A percentile compares a stretch with the other conserved stretches of the same genome.
These are phyloP conservation scores for Fremontodendron californicum DNA, from an alignment of 345 rosid genomes.

Conservation along the genomic window DNA sequence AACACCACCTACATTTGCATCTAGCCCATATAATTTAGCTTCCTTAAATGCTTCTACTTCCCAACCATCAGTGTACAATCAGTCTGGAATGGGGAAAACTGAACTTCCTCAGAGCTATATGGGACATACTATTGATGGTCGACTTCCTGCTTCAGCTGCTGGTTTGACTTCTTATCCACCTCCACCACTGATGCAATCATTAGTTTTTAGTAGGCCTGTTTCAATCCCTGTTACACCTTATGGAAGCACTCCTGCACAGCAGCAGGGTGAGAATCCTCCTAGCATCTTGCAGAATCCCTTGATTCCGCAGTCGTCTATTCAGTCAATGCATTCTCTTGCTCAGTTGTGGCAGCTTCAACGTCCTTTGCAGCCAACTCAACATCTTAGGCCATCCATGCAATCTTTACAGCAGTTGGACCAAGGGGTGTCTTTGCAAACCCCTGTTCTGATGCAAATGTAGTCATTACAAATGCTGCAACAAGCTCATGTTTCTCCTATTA, in stretches of 20 bases:
- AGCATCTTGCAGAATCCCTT: constrained; percentile 48
- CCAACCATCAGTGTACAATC: constrained; percentile 57
- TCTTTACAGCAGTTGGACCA: constrained; percentile 60
- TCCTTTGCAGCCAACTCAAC: constrained; percentile 83
- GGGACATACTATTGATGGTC: constrained; percentile 43
- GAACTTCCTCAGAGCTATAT: constrained; percentile 53
- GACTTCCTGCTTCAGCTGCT: constrained; percentile 49
- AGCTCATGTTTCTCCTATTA: constrained; percentile 49
- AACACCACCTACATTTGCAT: constrained; percentile 76
- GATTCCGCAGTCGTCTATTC: constrained; percentile 46
- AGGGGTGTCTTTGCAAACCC: constrained; percentile 53
- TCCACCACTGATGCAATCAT: constrained; percentile 61
- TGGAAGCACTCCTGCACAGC: constrained; percentile 53
- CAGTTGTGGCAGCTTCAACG: constrained; percentile 82
- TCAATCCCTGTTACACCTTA: constrained; percentile 52
- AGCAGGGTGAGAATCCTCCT: constrained; percentile 55
- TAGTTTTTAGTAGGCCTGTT: constrained; percentile 61
- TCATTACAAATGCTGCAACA: constrained; percentile 68
- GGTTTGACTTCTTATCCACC: constrained; percentile 61
- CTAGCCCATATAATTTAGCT: constrained; percentile 61
- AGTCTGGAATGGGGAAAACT: constrained; percentile 42
- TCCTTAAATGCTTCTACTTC: constrained; percentile 54
- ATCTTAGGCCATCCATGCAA: constrained; percentile 64
- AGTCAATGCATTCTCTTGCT: constrained; percentile 48
- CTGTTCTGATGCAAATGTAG: constrained; percentile 61